A percentile compares a stretch with the other conserved stretches of the same genome.
phyloP scores from a whole-genome alignment of 129 eudicot species.

The Flaveria brownii region DNA sequence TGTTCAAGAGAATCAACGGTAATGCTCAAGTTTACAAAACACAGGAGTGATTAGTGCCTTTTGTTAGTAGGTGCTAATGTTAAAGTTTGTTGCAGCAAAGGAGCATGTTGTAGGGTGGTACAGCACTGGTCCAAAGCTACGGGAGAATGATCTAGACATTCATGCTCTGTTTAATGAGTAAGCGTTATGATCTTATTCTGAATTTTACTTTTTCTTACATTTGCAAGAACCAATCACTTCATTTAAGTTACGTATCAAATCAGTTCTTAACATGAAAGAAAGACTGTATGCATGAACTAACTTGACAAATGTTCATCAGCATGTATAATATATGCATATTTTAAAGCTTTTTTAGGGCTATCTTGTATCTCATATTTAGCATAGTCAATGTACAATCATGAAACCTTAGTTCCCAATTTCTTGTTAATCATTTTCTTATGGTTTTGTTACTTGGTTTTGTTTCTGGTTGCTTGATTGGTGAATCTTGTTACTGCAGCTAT shows the following conservation, averaged over 20 bases:
- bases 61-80: neutral
- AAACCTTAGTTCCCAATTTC: neutral
- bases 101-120: slow-evolving; percentile 99
- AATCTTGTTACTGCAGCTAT: slow-evolving; percentile 57
- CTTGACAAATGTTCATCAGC: neutral
- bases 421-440: neutral
- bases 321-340: neutral
- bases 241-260: neutral
- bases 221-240: slow-evolving; percentile 11
- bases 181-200: slow-evolving; percentile 26
- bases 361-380: neutral
- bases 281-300: neutral
- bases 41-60: neutral
- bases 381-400: neutral
- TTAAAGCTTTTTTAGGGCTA: neutral
- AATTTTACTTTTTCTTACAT: neutral
- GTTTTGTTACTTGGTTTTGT: neutral
- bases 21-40: neutral
- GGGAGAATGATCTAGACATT: slow-evolving; percentile 86
- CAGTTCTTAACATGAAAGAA: neutral
- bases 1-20: slow-evolving; percentile 98
- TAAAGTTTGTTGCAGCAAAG: slow-evolving; percentile 62
- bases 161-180: slow-evolving; percentile 87
- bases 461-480: slow-evolving; percentile 6
- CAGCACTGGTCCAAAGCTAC: slow-evolving; percentile 93